These are phyloP conservation scores for Colletotrichum tropicale DNA, from an alignment of 2,329 filamentous ascomycete genomes.

Conservation along the genomic window DNA sequence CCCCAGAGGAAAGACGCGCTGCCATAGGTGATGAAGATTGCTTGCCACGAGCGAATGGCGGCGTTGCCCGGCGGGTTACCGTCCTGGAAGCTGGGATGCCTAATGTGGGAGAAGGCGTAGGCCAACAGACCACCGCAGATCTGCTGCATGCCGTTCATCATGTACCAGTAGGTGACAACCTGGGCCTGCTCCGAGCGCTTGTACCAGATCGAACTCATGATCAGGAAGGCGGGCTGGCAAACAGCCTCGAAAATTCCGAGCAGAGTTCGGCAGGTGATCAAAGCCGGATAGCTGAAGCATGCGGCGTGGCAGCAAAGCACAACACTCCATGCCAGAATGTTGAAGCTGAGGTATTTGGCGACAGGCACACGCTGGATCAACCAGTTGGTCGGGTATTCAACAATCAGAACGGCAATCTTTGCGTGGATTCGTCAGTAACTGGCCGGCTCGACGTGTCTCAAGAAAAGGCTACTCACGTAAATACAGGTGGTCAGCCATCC, in stretches of 20 bases:
- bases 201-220: slow-evolving; percentile 36
- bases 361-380: slow-evolving; percentile 41
- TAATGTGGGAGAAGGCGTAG: slow-evolving; percentile 38
- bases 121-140: slow-evolving; percentile 44
- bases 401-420: slow-evolving; percentile 37
- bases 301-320: background rate
- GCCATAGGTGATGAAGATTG: slow-evolving; percentile 47
- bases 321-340: slow-evolving; percentile 46
- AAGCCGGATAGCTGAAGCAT: slow-evolving; percentile 35
- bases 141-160: slow-evolving; percentile 37
- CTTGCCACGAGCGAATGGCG: slow-evolving; percentile 40
- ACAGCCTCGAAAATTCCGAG: slow-evolving; percentile 49
- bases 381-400: slow-evolving; percentile 44
- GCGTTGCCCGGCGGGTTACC: slow-evolving; percentile 22
- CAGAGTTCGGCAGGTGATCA: slow-evolving; percentile 45
- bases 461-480: slow-evolving; percentile 32
- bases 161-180: slow-evolving; percentile 27
- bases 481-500: slow-evolving; percentile 38
- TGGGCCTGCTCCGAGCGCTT: slow-evolving; percentile 40
- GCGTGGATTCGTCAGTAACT: background rate
- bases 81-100: background rate
- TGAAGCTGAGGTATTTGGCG: slow-evolving; percentile 38
- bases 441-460: background rate
- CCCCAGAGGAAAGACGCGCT: slow-evolving; percentile 36
- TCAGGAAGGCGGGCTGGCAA: slow-evolving; percentile 48